These are phyloP conservation scores for Russula vinacea DNA, from an alignment of 768 basidiomycete genomes.

Conservation along the genomic window DNA sequence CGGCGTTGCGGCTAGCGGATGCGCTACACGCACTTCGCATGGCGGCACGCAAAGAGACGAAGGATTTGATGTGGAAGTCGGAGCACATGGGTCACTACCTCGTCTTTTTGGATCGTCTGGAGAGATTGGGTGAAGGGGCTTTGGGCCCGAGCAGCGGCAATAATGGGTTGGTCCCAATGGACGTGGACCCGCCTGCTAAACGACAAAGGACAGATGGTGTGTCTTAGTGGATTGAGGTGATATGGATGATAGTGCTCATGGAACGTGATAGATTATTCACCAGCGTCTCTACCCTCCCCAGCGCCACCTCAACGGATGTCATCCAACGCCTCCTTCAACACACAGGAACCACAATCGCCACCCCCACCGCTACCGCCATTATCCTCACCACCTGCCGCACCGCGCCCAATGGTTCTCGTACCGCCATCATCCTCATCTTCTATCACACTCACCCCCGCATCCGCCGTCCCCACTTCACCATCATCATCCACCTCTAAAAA, in stretches of 20 bases:
- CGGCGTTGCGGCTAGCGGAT: conserved; percentile 11
- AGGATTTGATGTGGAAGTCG: conserved; percentile 27
- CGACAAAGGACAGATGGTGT: conserved; percentile 16
- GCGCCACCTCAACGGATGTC: neutral
- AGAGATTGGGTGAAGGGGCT: conserved; percentile 13
- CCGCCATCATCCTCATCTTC: neutral
- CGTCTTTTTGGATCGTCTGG: conserved; percentile 17
- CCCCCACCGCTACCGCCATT: neutral
- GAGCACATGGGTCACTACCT: conserved; percentile 19
- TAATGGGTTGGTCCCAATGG: conserved; percentile 3
- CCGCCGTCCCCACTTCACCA: neutral
- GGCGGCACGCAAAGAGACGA: conserved; percentile 23
- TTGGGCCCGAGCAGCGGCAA: neutral
- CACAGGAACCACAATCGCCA: too few species aligned
- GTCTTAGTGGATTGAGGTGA: neutral
- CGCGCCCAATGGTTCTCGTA: neutral
- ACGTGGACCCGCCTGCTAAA: conserved; percentile 19
- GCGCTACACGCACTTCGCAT: conserved; percentile 20
- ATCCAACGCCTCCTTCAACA: neutral
- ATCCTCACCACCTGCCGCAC: neutral
- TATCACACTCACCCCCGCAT: neutral
- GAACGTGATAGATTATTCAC: conserved; percentile 4
- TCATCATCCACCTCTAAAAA: neutral
- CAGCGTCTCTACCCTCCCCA: neutral
- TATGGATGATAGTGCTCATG: neutral